Evolutionary conservation across 2,329 filamentous ascomycete species (phyloP).

Genomic region (Pseudocercospora fijiensis): DNA sequence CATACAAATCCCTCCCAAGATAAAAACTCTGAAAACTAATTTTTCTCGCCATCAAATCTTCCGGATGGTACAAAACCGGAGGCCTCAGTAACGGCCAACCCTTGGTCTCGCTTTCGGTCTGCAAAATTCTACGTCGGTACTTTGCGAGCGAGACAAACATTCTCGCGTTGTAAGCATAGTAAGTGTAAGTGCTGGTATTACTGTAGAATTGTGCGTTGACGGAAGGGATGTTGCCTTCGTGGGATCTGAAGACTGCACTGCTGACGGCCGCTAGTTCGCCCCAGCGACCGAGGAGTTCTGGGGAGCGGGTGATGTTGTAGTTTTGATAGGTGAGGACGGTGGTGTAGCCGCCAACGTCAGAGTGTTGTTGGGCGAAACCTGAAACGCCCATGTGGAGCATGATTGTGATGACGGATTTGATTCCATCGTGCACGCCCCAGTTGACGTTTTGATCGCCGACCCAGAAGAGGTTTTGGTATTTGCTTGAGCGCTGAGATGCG

Average conservation of each 20-base stretch:
- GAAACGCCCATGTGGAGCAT: constrained; percentile 41
- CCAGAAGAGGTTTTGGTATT: constrained; percentile 43
- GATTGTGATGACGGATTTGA: constrained; percentile 39
- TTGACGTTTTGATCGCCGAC: constrained; percentile 41
- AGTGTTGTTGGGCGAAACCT: constrained; percentile 40
- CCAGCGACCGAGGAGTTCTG: constrained; percentile 42
- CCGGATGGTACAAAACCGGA: constrained; percentile 31
- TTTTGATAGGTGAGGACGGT: constrained; percentile 33
- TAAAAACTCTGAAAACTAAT: constrained; percentile 37
- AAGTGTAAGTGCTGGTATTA: constrained; percentile 38
- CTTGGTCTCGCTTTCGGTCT: constrained; percentile 29
- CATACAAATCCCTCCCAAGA: constrained; percentile 31
- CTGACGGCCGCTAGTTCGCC: constrained; percentile 40
- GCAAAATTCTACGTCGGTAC: constrained; percentile 37
- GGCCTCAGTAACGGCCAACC: constrained; percentile 35
- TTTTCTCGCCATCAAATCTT: constrained; percentile 26
- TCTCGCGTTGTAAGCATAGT: constrained; percentile 40
- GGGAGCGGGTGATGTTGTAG: constrained; percentile 39
- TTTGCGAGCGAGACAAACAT: constrained; percentile 39
- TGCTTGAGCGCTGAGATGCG: constrained; percentile 36
- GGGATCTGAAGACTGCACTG: constrained; percentile 40
- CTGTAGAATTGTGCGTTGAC: constrained; percentile 43
- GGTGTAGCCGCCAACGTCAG: constrained; percentile 42
- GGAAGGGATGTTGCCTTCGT: constrained; percentile 42
- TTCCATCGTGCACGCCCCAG: constrained; percentile 40